Evolutionary conservation across 2,329 filamentous ascomycete species (phyloP), one percentile per base, ranked within the genome.

Genomic region (Fusarium domesticum): DNA sequence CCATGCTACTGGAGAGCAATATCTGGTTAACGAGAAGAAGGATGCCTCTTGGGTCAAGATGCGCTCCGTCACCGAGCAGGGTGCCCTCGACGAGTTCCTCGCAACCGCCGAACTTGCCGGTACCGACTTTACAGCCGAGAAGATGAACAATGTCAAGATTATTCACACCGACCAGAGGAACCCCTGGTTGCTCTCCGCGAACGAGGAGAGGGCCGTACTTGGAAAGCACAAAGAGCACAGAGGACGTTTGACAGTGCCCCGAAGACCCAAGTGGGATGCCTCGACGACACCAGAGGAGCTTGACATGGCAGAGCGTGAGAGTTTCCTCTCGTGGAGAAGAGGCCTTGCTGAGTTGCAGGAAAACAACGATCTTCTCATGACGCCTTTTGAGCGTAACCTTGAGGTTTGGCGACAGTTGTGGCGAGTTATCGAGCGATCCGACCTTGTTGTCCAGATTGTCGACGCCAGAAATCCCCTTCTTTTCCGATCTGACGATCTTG

Each of bases 11-110:
- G 90, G 89, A 64, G 87, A 95, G 66, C 84, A 84, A 75, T 98
- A 98, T 67, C 83, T 97, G 60, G 93, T 89, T 37, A 96, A 95
- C 66, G 85, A 87, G 54, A 84, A 83, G 58, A 84, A 95, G 65
- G 91, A 97, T 72, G 93, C 92, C 28, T 80, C 89, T 58, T 98
- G 91, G 90, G 89, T 97, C 64, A 98, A 97, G 77, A 97, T 98
- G 93, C 89, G 92, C 73, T 96, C 89, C 67, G 88, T 98, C 58
- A 98, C 93, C 5, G 89, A 98, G 74, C 93, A 98, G 70, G 91
- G 86, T 57, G 91, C 91, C 35, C 82, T 98, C 50, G 93, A 98
- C 68, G 93, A 98, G 69, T 98, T 98, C 68, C 75, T 98, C 53
- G 88, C 87, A 45, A 98, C 93, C 2, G 95, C 93, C 52, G 91